Evolutionary conservation across 1,139 yeast species (phyloP), one percentile per base, ranked within the genome.

Genomic region (Schwanniomyces etchellsii): DNA sequence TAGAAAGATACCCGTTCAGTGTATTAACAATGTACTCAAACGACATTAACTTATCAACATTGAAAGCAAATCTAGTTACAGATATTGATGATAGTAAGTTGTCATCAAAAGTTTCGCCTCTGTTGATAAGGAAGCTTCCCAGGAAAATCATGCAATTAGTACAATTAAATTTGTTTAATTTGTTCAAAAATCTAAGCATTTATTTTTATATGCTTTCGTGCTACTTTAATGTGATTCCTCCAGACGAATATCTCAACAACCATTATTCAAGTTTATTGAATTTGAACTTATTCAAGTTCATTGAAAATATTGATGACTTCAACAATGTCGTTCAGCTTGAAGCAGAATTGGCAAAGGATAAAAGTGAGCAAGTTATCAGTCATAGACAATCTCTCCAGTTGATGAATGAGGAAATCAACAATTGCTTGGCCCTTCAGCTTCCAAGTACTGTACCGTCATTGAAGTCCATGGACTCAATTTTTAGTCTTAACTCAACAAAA

Each of bases 151-250:
- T 64, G 40, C 53, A 56, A 31, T 47, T 66, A 29, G 44, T 67
- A n/a, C 43, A 49, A 30, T 56, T 55, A 32, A 51, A 51, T 27
- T 52, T 64, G 9, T 45, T 63, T 20, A 55, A 57, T 23, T 40
- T 63, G 29, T 62, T 61, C 44, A 63, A 65, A 37, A 47, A 54
- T 24, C 51, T 64, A 35, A 48, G 53, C 27, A 46, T 63, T 21
- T 64, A 54, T 39, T 64, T 60, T 38, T 67, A 67, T 44, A 60
- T 62, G 59, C 42, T 57, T 28, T 63, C 70, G 7, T 67, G 71
- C 37, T 67, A 67, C 41, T 56, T 47, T 32, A 67, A 67, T 35
- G 42, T 49, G 18, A 48, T 57, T 4, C 72, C 72, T 1, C 35
- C 37, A 10, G 50, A 49, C 7, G 42, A 43, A 13, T 43, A 40